Evolutionary conservation across 73 alveolate species (phyloP).

Genomic region (Blepharisma stoltei): DNA sequence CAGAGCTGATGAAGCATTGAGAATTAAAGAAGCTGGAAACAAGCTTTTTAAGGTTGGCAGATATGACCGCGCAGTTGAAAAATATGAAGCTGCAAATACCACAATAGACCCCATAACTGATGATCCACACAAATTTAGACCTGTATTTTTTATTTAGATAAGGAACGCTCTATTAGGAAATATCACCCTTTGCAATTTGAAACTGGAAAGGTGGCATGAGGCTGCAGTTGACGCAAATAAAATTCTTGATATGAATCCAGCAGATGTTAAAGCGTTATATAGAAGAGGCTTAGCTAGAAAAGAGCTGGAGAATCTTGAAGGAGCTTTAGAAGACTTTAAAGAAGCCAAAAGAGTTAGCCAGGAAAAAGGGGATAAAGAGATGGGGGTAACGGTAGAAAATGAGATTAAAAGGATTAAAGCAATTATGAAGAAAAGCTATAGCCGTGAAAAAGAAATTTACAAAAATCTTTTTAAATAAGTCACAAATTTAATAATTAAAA

Average conservation of each 20-base stretch:
- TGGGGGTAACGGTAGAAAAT: neutral
- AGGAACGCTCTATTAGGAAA: constrained; percentile 11
- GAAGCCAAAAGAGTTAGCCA: constrained; percentile 3
- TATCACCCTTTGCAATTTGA: constrained; percentile 24
- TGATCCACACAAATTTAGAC: constrained; percentile 20
- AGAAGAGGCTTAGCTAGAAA: constrained; percentile 33
- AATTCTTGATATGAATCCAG: constrained; percentile 4
- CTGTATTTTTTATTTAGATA: constrained; percentile 6
- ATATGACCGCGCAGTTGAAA: constrained; percentile 23
- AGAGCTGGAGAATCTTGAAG: constrained; percentile 3
- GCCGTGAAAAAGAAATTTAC: neutral
- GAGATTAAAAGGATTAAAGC: neutral
- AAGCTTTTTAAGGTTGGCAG: constrained; percentile 10
- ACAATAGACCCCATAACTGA: constrained; percentile 24
- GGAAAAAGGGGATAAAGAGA: constrained; percentile 12
- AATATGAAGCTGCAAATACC: constrained; percentile 27
- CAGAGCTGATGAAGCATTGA: constrained; percentile 12
- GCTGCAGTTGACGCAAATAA: constrained; percentile 31
- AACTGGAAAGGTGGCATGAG: constrained; percentile 20
- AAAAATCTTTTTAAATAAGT: neutral
- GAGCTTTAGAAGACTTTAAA: constrained; percentile 15
- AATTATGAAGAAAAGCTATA: neutral
- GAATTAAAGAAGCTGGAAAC: constrained; percentile 34
- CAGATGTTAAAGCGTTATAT: constrained; percentile 7
- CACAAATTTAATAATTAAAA: no score